Base-by-base conservation (phyloP, 139 green algal species). In the Coelastrella sp. region DNA sequence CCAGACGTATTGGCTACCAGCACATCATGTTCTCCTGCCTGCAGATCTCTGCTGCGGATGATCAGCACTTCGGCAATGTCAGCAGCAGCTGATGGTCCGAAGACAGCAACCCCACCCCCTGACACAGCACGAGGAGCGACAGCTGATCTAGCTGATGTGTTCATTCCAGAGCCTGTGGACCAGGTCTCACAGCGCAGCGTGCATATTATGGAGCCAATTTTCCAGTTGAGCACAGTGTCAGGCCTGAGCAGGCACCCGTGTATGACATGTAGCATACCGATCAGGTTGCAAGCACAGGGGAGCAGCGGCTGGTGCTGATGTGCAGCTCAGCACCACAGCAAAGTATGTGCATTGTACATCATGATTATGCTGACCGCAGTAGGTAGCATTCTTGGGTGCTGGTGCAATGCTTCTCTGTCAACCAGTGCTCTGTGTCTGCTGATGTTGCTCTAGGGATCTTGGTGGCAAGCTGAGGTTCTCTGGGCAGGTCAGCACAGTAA, bases 141-240 rank as follows among this genome's bases (percentile, higher is more conserved):
- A 15, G 97, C 97, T 10, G 97, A 99, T 90, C 81, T 99, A 6
- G 96, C 93, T 65, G 97, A 99, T 79, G 94, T 97, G 24, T 94
- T 96, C 78, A 22, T 87, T 15, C 87, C 86, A 20, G 87, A 87
- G 60, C 78, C 93, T 8, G 91, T 95, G 14, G 93, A 95, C 66
- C 25, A 90, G 24, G 72, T 92, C 7, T 35, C 81, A 22, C 8
- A 75, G 57, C 78, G 84, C 25, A 91, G 90, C n/a, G 89, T 95
- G 20, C 83, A 93, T 24, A 89, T 93, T 0, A 87, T 92, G 27
- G 35, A 87, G 83, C 91, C 78, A 27, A 92, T 87, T 27, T 91
- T 65, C 90, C 90, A 87, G 87, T 81, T 70, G 63, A 70, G 63
- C 63, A 0, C 12, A 3, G 63, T 14, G 63, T 70, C 35, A 49